A percentile compares a stretch with the other conserved stretches of the same genome.
These are phyloP conservation scores for Rhamnella rubrinervis DNA, from an alignment of 331 rosid species.

Conservation along the genomic window DNA sequence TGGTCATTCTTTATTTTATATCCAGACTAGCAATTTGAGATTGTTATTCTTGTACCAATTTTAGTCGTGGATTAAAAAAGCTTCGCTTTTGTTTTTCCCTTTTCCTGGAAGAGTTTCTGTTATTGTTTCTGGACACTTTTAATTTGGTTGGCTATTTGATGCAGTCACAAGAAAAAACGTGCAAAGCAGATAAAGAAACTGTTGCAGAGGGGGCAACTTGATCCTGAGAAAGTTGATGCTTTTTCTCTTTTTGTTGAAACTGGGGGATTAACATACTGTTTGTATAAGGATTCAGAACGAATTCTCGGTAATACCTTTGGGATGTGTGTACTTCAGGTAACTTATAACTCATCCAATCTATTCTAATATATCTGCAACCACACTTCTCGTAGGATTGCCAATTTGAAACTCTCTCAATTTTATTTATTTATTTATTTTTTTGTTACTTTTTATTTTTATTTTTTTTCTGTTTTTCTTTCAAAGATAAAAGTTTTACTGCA, in stretches of 20 bases:
- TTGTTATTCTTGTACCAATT: not conserved
- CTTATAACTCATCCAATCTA: not conserved
- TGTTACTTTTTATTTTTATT: no score
- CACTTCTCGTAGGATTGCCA: not conserved
- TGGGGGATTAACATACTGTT: slow-evolving; percentile 69
- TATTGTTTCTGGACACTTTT: slow-evolving; percentile 6
- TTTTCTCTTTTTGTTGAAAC: slow-evolving; percentile 75
- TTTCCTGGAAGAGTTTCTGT: no score
- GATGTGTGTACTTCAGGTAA: slow-evolving; percentile 95
- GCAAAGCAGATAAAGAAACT: slow-evolving; percentile 69
- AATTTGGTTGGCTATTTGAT: slow-evolving; percentile 27
- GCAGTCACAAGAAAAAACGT: slow-evolving; percentile 89
- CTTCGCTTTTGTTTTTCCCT: not conserved
- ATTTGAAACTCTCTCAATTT: not conserved
- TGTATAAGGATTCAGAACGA: slow-evolving; percentile 79
- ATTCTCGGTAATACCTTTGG: slow-evolving; percentile 92
- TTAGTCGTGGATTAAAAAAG: not conserved
- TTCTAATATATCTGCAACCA: not conserved
- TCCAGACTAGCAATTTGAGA: not conserved
- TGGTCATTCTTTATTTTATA: not conserved
- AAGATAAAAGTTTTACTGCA: not conserved
- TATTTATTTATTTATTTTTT: no score
- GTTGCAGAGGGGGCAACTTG: slow-evolving; percentile 74
- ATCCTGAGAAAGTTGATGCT: slow-evolving; percentile 80
- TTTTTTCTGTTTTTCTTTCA: not conserved